Percentiles rank a stretch among this genome's conserved stretches.
phyloP scores from a whole-genome alignment of 805 yeast species.

The Phaffomyces opuntiae region DNA sequence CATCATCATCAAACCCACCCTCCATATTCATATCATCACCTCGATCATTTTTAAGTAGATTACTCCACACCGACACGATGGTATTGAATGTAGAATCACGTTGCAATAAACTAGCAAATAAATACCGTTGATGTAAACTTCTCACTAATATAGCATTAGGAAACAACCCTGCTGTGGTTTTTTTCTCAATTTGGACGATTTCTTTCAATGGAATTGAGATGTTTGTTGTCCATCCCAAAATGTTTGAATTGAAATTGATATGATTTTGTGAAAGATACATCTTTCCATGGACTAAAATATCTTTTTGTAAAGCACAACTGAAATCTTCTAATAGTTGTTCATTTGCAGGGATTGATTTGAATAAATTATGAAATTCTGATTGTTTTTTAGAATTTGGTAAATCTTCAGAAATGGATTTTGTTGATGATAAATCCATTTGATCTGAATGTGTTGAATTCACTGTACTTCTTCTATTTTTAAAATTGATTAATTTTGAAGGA shows the following conservation, averaged over 20 bases:
- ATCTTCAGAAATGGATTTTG: background rate
- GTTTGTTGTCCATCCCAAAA: constrained; percentile 87
- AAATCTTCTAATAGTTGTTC: constrained; percentile 81
- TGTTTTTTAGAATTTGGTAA: constrained; percentile 40
- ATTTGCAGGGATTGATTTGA: constrained; percentile 56
- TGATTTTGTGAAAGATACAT: constrained; percentile 71
- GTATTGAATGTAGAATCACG: constrained; percentile 53
- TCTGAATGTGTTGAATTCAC: background rate
- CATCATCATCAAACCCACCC: constrained; percentile 2
- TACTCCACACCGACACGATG: constrained; percentile 58
- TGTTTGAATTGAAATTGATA: constrained; percentile 79
- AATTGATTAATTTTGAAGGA: background rate
- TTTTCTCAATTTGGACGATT: constrained; percentile 69
- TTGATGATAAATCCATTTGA: too few relatives aligned
- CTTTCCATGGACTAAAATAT: constrained; percentile 82
- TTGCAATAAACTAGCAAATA: constrained; percentile 79
- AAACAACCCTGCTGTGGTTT: constrained; percentile 78
- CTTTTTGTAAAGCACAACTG: constrained; percentile 83
- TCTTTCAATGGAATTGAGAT: constrained; percentile 70
- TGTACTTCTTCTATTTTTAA: background rate
- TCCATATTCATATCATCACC: constrained; percentile 10
- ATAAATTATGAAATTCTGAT: constrained; percentile 70
- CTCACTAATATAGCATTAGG: constrained; percentile 67
- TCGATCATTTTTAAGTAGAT: constrained; percentile 25
- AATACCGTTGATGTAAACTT: constrained; percentile 47